A percentile compares a stretch with the other conserved stretches of the same genome.
These are phyloP conservation scores for Elongisporangium anandrum DNA, from an alignment of 352 stramenopile genomes.

Conservation along the genomic window DNA sequence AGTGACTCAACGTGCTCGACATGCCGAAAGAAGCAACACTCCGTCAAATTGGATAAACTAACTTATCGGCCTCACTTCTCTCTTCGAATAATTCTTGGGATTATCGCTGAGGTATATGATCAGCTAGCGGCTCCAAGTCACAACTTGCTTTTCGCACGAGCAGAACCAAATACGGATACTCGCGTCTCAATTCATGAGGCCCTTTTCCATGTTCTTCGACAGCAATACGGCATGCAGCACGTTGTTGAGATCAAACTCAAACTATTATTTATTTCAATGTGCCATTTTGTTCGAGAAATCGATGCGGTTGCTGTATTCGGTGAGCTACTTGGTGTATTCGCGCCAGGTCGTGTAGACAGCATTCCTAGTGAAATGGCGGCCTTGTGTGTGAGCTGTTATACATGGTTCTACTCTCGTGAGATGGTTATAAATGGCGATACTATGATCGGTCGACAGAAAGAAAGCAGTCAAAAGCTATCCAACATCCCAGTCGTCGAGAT, in stretches of 20 bases:
- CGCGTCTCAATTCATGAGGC: conserved; percentile 38
- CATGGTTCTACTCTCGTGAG: conserved; percentile 54
- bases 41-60: conserved; percentile 16
- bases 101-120: conserved; percentile 55
- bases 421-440: conserved; percentile 52
- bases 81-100: conserved; percentile 33
- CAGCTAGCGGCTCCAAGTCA: conserved; percentile 33
- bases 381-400: conserved; percentile 46
- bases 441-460: conserved; percentile 7
- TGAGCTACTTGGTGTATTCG: conserved; percentile 56
- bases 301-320: conserved; percentile 66
- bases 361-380: conserved; percentile 47
- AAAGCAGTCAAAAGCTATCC: not conserved
- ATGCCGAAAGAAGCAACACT: conserved; percentile 29
- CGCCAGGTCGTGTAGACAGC: conserved; percentile 15
- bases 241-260: conserved; percentile 62
- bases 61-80: conserved; percentile 54
- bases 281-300: conserved; percentile 37
- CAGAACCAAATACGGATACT: not conserved
- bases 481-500: conserved; percentile 4
- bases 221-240: conserved; percentile 43
- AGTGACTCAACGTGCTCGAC: conserved; percentile 15
- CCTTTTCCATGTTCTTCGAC: conserved; percentile 39
- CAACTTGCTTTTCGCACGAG: not conserved
- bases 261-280: conserved; percentile 55